Evolutionary conservation across 2,329 filamentous ascomycete species (phyloP), one percentile per base, ranked within the genome.

Genomic region (Graphilbum sp.): DNA sequence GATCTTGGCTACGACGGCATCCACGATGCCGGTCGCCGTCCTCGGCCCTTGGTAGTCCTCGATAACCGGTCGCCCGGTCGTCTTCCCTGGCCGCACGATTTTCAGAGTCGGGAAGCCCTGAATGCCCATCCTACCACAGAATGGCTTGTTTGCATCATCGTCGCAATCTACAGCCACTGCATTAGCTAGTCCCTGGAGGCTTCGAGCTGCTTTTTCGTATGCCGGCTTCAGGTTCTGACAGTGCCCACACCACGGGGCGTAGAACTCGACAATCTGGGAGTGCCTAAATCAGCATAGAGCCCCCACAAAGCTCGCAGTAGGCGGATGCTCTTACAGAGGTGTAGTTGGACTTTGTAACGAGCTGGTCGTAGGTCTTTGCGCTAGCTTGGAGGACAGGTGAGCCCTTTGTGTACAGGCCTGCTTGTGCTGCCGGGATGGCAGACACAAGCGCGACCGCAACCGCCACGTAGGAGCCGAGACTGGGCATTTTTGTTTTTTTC

Each of bases 161-260:
- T 98, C 88, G 58, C 90, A 98, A 59, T 98, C 82, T 46, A 98
- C 67, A 39, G 92, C 90, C 35, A 85, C 90, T 32, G 98, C 88
- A 52, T 94, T 92, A 50, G 86, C 90, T 13, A 96, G 69, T 13
- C 90, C 90, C n/a, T 80, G 73, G 41, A 98, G 78, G 50, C 77
- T 85, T 51, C 79, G 81, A 49, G 90, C 90, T 2, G 79, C 87
- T 59, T 94, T 94, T 59, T 96, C 88, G 61, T 90, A 98, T 33
- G 84, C 83, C 3, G 87, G 88, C 62, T 95, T 87, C 52, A 98
- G 79, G 61, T 81, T 95, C 61, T 94, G 72, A 64, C 90, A 98
- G 62, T 96, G 90, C 32, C 88, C 90, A 52, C 90, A 96, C 88
- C 88, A 96, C 19, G 88, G 88, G 9, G 88, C 88, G 53, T 94